Evolutionary conservation across 495 filamentous ascomycete species (phyloP).

Genomic region (Elaphomyces granulatus): DNA sequence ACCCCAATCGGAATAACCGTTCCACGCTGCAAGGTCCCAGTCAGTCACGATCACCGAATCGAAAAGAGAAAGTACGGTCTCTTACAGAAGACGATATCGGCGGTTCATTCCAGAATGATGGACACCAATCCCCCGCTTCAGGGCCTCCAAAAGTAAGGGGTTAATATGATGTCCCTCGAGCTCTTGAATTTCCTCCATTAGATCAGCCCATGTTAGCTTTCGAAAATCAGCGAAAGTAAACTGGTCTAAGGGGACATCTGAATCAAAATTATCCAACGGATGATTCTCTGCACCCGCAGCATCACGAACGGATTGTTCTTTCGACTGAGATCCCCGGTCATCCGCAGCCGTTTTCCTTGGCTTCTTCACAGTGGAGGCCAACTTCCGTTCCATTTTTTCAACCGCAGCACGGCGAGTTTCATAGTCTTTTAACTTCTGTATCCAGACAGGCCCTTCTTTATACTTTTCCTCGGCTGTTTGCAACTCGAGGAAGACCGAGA

Average conservation of each 20-base stretch:
- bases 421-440: conserved; percentile 35
- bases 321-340: conserved; percentile 28
- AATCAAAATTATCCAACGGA: conserved; percentile 42
- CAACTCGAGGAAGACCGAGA: conserved; percentile 33
- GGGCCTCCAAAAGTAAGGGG: conserved; percentile 35
- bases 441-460: conserved; percentile 46
- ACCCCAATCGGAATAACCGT: conserved; percentile 61
- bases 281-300: conserved; percentile 34
- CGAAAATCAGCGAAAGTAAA: conserved; percentile 53
- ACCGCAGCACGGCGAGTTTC: conserved; percentile 36
- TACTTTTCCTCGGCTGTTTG: conserved; percentile 37
- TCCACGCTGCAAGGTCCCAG: conserved; percentile 29
- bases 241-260: conserved; percentile 40
- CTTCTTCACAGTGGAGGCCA: conserved; percentile 17
- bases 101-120: conserved; percentile 71
- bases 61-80: conserved; percentile 3
- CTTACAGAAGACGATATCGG: conserved; percentile 46
- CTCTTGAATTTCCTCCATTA: conserved; percentile 31
- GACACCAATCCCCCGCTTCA: conserved; percentile 54
- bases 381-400: conserved; percentile 21
- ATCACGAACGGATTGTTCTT: conserved; percentile 39
- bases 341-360: conserved; percentile 26
- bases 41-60: not conserved
- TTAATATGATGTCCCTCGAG: conserved; percentile 31
- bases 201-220: conserved; percentile 36